Conservation (phyloP, 2,329 filamentous ascomycete species). For the Sarocladium brachiariae region DNA sequence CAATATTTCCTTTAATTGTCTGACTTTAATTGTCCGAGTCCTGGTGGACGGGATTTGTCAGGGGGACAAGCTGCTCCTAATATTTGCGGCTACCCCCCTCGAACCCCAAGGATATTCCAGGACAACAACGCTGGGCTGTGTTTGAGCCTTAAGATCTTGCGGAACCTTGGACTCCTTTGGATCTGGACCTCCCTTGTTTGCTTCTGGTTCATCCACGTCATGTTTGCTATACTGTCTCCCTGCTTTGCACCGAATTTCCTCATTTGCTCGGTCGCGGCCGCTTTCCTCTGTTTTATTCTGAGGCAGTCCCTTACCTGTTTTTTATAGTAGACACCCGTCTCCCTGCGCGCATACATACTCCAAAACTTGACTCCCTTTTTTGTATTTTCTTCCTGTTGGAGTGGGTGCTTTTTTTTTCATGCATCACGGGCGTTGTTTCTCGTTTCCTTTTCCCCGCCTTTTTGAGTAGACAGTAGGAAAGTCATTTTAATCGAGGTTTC, state of each 20-base stretch:
- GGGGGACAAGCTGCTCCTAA: neutral
- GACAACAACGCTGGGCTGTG: neutral
- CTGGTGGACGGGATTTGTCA: neutral
- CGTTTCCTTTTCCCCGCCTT: too few relatives aligned
- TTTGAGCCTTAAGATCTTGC: neutral
- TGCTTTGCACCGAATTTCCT: neutral
- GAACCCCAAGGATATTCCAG: neutral
- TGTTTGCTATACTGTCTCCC: neutral
- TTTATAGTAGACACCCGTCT: neutral
- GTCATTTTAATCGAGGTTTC: slow-evolving; percentile 8
- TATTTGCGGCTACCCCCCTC: neutral
- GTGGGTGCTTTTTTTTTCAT: slow-evolving; percentile 1
- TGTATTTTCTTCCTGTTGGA: neutral
- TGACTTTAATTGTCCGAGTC: neutral
- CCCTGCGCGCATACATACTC: too few relatives aligned
- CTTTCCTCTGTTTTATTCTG: neutral
- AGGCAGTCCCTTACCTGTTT: neutral
- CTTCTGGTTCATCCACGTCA: too few relatives aligned
- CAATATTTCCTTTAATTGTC: slow-evolving; percentile 9
- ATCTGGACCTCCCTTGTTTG: too few relatives aligned
- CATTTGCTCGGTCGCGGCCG: neutral
- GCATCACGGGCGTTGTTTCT: slow-evolving; percentile 6
- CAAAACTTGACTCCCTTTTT: neutral
- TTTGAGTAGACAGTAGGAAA: slow-evolving; percentile 7
- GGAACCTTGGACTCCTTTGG: too few relatives aligned